Evolutionary conservation across 2,329 filamentous ascomycete species (phyloP), one percentile per base, ranked within the genome.

Genomic region (Leptographium procerum): DNA sequence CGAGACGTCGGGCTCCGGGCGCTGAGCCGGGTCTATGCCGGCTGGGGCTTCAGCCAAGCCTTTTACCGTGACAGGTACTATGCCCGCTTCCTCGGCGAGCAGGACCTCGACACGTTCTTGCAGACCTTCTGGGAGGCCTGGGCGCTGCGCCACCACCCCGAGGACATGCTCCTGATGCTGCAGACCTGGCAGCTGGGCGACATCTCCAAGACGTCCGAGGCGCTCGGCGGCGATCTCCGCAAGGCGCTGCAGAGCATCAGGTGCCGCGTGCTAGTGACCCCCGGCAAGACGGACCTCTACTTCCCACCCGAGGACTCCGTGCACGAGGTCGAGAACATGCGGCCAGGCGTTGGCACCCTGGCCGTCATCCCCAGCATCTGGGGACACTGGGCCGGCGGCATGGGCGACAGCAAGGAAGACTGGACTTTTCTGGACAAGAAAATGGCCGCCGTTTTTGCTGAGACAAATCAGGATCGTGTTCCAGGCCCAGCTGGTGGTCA

Each of bases 301-400:
- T 92, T 92, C 64, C 87, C 88, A 57, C 87, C 87, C 0, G 88
- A 91, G 65, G 88, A 91, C 64, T 90, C 86, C 0, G 81, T 87
- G 65, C 84, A 85, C 60, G 88, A 92, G 66, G 85, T 91, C 69
- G 54, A 80, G 22, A 22, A 58, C 22, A 40, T 60, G 56, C 33
- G 26, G 52, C 51, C 55, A 16, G 53, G 53, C 10, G 22, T n/a
- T 8, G 59, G 59, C 36, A 50, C 34, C 16, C 45, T 60, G 22
- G 26, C n/a, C n/a, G 52, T 58, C 26, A 60, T 60, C 36, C 52
- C 54, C 13, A 60, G 43, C 33, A 50, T 60, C 14, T 60, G 59
- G 59, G 59, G 59, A 28, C 59, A 60, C 52, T 26, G 54, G 24
- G 59, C 56, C 24, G 59, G 56, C 16, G 59, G 59, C 40, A 53